These are phyloP conservation scores for Colletotrichum somersetense DNA, from an alignment of 2,329 filamentous ascomycete genomes.

Conservation along the genomic window DNA sequence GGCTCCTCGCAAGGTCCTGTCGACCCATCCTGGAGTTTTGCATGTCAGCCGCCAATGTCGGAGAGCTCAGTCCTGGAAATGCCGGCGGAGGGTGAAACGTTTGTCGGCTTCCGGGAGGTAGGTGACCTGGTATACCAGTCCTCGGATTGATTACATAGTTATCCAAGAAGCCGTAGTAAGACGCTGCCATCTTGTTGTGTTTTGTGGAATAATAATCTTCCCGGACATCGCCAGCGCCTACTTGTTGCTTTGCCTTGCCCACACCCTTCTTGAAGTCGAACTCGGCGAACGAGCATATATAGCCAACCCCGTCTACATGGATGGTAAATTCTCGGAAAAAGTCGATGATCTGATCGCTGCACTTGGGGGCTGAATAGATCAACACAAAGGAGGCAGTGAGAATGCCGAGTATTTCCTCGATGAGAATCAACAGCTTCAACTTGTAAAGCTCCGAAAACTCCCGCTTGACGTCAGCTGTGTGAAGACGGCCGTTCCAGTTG, in stretches of 20 bases:
- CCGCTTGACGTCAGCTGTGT: conserved; percentile 91
- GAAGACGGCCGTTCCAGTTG: conserved; percentile 90
- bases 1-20: conserved; percentile 59
- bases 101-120: conserved; percentile 65
- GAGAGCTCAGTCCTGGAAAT: conserved; percentile 79
- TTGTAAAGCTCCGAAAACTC: conserved; percentile 95
- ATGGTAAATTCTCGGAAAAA: conserved; percentile 99
- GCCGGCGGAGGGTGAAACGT: conserved; percentile 81
- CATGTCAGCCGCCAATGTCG: conserved; percentile 68
- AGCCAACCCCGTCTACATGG: conserved; percentile 94
- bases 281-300: conserved; percentile 96
- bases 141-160: conserved; percentile 86
- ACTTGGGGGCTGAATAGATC: conserved; percentile 86
- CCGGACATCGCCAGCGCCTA: conserved; percentile 70
- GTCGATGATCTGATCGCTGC: conserved; percentile 93
- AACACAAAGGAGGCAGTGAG: conserved; percentile 92
- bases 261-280: conserved; percentile 94
- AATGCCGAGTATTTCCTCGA: conserved; percentile 93
- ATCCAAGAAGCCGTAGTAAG: conserved; percentile 94
- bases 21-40: conserved; percentile 63
- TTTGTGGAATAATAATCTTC: conserved; percentile 96
- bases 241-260: conserved; percentile 56
- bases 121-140: conserved; percentile 72
- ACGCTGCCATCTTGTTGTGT: conserved; percentile 98
- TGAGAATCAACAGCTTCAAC: conserved; percentile 89